These are phyloP conservation scores for Kodamaea arcana DNA, from an alignment of 1,139 yeast species.

Conservation along the genomic window DNA sequence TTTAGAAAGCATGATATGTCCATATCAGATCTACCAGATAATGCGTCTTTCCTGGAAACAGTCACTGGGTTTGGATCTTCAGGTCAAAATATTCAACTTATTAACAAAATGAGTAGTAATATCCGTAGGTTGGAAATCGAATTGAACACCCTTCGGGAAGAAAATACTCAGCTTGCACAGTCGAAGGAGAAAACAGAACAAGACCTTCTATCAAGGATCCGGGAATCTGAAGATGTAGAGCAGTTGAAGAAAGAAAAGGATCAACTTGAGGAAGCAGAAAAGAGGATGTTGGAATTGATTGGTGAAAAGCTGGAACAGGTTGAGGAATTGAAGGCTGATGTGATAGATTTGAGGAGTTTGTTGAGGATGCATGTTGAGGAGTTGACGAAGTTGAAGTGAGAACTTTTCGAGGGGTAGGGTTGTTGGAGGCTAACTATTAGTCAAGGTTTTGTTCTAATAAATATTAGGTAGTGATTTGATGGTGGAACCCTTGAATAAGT, in stretches of 20 bases:
- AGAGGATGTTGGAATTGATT: constrained; percentile 65
- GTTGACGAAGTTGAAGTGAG: constrained; percentile 46
- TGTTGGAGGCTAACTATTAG: no score
- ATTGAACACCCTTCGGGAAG: constrained; percentile 60
- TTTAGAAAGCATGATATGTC: background rate
- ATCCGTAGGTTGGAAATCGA: constrained; percentile 81
- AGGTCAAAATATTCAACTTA: constrained; percentile 48
- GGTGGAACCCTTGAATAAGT: no score
- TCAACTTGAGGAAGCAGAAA: constrained; percentile 42
- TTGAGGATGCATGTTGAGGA: constrained; percentile 82
- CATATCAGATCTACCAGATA: background rate
- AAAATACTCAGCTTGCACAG: constrained; percentile 45
- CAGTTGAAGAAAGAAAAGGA: constrained; percentile 34
- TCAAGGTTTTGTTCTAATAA: no score
- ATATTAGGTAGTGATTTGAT: no score
- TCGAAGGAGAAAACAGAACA: constrained; percentile 68
- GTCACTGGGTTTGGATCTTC: background rate
- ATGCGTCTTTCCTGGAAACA: constrained; percentile 1
- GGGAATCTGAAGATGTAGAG: constrained; percentile 33
- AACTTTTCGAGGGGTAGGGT: no score
- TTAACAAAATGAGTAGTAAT: constrained; percentile 69
- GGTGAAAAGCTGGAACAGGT: constrained; percentile 90
- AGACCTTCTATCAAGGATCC: constrained; percentile 48
- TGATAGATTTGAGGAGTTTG: constrained; percentile 79
- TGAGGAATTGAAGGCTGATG: constrained; percentile 84